phyloP scores from a whole-genome alignment of 495 filamentous ascomycete species.

The Thozetella sp. region DNA sequence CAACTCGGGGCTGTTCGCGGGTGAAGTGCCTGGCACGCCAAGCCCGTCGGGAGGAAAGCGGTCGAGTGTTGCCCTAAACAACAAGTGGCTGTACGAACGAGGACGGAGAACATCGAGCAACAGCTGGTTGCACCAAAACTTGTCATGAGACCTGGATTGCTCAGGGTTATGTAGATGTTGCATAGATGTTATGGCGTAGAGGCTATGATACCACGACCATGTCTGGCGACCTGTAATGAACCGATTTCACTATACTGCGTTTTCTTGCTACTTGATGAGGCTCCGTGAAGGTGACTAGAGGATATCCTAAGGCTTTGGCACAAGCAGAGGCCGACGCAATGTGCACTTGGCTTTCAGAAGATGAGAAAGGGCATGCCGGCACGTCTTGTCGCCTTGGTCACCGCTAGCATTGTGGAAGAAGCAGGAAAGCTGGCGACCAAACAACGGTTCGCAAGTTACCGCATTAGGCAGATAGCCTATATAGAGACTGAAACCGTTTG shows the following conservation, averaged over 20 bases:
- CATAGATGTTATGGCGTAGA: background rate
- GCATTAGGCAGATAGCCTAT: no score
- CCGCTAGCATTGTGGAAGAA: no score
- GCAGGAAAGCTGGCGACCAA: no score
- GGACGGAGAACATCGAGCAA: conserved; percentile 44
- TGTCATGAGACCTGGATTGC: background rate
- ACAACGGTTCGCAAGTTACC: no score
- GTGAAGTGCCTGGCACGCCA: conserved; percentile 48
- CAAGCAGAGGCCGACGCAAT: no score
- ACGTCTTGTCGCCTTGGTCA: no score
- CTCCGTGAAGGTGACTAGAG: no score
- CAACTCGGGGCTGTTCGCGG: conserved; percentile 36
- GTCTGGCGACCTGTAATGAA: background rate
- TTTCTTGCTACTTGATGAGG: no score
- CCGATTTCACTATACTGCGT: background rate
- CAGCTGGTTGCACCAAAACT: conserved; percentile 29
- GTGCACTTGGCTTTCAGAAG: no score
- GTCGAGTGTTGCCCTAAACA: conserved; percentile 74
- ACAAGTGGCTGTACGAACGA: conserved; percentile 91
- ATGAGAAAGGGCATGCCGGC: no score
- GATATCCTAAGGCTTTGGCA: no score
- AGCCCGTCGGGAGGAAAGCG: conserved; percentile 69
- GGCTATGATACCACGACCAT: background rate
- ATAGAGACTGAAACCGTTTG: no score
- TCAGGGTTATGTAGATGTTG: background rate